Evolutionary conservation across 2,329 filamentous ascomycete genomes (phyloP), one percentile per base, ranked within the genome.

Genomic region (Calycina herbarum): DNA sequence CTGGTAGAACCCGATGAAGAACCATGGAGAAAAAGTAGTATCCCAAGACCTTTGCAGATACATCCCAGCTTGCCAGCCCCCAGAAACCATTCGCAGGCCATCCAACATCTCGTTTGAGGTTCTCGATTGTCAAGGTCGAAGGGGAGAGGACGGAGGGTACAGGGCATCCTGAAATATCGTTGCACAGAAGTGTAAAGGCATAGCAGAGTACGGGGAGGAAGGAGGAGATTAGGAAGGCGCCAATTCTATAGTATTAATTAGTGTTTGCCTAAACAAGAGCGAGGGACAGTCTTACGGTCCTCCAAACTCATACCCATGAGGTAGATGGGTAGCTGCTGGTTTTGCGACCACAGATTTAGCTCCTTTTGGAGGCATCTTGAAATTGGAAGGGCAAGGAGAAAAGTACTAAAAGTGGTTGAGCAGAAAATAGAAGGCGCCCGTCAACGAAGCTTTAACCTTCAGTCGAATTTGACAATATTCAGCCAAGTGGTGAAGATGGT

Each of bases 131-230:
- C 66, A 97, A 80, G 8, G 86, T 90, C 64, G 85, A 88, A 38
- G 91, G 93, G 71, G 85, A 83, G 45, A 96, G 84, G 8, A 94
- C 83, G 3, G 91, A 93, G 3, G 94, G 93, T 2, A 92, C 89
- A 58, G 94, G 95, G 76, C 95, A 98, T 66, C 95, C 94, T 8
- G 92, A 90, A 69, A 96, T 82, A 77, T 98, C 94, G 80, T 97
- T 98, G 84, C 94, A 97, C 73, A 90, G 82, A 76, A 97, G 96
- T 58, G 89, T 85, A 75, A 94, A 89, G 72, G 88, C 76, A 79
- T 95, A 96, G 72, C 93, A 86, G 69, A 94, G 83, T 54, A 93
- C 67, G 0, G 94, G 94, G 0, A 97, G 86, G 64, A 89, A 89
- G 73, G 96, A 89, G 7, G 91, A 91, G 74, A 98, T 92, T 67